phyloP scores from a whole-genome alignment of 2,329 filamentous ascomycete genomes.

The Sporothrix globosa region DNA sequence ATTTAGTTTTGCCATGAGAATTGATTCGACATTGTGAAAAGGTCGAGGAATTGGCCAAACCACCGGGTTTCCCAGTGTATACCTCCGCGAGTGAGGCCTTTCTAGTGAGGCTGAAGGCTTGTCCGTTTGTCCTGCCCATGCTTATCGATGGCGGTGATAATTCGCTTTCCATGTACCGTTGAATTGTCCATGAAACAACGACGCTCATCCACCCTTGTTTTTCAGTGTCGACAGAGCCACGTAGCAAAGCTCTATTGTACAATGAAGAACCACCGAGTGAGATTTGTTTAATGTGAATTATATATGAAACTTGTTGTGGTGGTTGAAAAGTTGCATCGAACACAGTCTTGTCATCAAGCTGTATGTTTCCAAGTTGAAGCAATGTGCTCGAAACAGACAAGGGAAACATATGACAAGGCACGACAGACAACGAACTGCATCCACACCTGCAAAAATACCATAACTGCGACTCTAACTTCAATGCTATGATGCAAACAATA shows the following conservation, averaged over 20 bases:
- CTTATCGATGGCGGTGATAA: background rate
- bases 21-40: background rate
- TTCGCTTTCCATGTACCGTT: background rate
- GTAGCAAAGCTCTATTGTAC: background rate
- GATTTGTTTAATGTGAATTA: background rate
- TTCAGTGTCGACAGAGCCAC: background rate
- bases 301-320: background rate
- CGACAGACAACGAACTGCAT: background rate
- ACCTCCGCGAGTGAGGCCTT: conserved; percentile 5
- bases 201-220: conserved; percentile 15
- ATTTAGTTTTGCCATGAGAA: background rate
- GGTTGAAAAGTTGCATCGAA: conserved; percentile 8
- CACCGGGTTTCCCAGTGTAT: background rate
- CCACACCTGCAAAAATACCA: background rate
- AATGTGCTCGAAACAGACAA: background rate
- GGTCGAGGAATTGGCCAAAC: background rate
- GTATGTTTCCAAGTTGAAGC: background rate
- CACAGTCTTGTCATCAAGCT: background rate
- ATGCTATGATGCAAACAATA: too few species aligned
- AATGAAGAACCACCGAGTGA: background rate
- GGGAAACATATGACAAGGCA: background rate
- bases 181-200: conserved; percentile 5
- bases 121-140: background rate
- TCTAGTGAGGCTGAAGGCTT: background rate
- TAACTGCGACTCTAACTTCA: too few species aligned